Conservation (phyloP, 1,284 basidiomycete genomes). For the Neonothopanus nambi region DNA sequence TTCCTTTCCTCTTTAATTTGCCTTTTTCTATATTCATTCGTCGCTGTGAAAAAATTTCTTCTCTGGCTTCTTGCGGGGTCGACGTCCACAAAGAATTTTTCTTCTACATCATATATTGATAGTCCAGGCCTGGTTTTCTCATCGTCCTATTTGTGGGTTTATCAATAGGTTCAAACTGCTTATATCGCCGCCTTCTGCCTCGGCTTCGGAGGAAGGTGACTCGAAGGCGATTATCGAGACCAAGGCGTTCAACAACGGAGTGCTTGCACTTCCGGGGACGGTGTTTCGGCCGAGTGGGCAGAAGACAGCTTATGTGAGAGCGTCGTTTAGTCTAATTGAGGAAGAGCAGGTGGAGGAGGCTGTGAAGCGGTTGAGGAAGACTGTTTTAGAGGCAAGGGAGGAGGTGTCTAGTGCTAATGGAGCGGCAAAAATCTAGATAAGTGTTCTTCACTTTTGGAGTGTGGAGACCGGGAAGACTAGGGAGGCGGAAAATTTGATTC, state of each 20-base stretch:
- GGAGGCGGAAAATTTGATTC: too few relatives aligned
- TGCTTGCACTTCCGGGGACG: slow-evolving; percentile 86
- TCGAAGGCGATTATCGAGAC: slow-evolving; percentile 77
- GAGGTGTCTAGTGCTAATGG: neutral
- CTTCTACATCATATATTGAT: slow-evolving; percentile 15
- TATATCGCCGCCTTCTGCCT: slow-evolving; percentile 36
- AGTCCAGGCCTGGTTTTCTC: too few relatives aligned
- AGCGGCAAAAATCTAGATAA: too few relatives aligned
- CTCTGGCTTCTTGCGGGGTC: too few relatives aligned
- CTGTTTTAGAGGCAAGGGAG: slow-evolving; percentile 52
- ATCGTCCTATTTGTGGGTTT: too few relatives aligned
- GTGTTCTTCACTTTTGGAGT: too few relatives aligned
- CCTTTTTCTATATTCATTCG: neutral
- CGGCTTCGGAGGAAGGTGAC: slow-evolving; percentile 54
- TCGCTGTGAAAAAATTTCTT: too few relatives aligned
- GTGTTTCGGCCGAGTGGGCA: slow-evolving; percentile 74
- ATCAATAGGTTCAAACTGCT: slow-evolving; percentile 66
- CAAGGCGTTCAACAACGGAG: slow-evolving; percentile 78
- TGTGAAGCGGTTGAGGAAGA: slow-evolving; percentile 64
- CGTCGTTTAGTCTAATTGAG: slow-evolving; percentile 77
- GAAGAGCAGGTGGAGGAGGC: slow-evolving; percentile 76
- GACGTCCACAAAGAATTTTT: slow-evolving; percentile 7
- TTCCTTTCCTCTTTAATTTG: too few relatives aligned
- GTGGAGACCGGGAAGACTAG: too few relatives aligned
- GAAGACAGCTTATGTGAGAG: slow-evolving; percentile 74